phyloP scores from a whole-genome alignment of 495 filamentous ascomycete species.

The Penicillium canariense region DNA sequence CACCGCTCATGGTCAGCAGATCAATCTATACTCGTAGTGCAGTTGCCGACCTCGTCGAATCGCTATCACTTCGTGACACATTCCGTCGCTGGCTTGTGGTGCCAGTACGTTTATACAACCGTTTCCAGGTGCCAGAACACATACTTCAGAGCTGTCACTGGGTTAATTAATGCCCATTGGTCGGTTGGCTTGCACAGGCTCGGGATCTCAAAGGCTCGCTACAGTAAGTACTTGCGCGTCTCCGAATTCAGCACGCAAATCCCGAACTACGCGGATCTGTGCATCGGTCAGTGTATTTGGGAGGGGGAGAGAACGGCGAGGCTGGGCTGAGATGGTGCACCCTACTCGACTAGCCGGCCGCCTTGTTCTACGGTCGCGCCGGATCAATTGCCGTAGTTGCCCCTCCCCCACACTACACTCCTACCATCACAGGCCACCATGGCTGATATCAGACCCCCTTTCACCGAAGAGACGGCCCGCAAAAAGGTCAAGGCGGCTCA shows the following conservation, averaged over 20 bases:
- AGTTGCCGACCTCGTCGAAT: no score
- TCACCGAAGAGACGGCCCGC: slow-evolving; percentile 69
- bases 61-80: no score
- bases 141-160: not conserved
- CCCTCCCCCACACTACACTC: no score
- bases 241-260: not conserved
- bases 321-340: not conserved
- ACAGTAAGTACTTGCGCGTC: not conserved
- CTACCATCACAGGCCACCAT: slow-evolving; percentile 27
- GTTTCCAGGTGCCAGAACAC: not conserved
- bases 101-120: not conserved
- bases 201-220: not conserved
- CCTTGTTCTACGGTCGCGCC: not conserved
- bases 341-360: not conserved
- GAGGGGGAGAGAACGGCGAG: not conserved
- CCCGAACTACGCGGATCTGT: not conserved
- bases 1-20: not conserved
- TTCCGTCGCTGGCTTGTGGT: no score
- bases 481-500: slow-evolving; percentile 86
- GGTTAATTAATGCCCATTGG: not conserved
- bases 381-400: not conserved
- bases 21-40: no score
- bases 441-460: slow-evolving; percentile 68
- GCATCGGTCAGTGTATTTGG: not conserved
- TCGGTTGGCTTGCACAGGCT: not conserved